Conservation (phyloP, 2,329 filamentous ascomycete genomes). For the Tolypocladium sp. region DNA sequence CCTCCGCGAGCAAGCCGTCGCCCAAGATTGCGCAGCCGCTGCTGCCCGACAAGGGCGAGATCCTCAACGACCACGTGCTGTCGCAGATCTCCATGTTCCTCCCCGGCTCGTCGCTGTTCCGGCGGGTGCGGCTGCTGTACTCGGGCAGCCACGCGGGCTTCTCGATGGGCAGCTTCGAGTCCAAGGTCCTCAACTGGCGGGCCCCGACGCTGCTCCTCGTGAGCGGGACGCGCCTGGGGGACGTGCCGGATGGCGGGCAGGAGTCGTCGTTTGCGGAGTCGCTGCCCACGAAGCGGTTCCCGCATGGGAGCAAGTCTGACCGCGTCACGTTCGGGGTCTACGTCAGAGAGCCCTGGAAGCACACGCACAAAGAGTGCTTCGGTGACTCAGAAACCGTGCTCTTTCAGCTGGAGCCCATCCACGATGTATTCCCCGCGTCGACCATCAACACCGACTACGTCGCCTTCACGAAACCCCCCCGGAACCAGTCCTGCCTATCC, state of each 20-base stretch:
- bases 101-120: constrained; percentile 54
- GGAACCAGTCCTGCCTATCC: constrained; percentile 50
- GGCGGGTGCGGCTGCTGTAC: constrained; percentile 57
- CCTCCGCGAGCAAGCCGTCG: background rate
- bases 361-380: constrained; percentile 59
- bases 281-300: constrained; percentile 53
- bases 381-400: constrained; percentile 53
- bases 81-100: constrained; percentile 69
- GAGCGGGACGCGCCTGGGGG: constrained; percentile 50
- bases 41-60: constrained; percentile 43
- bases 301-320: constrained; percentile 38
- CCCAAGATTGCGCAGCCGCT: constrained; percentile 35
- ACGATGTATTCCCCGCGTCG: constrained; percentile 63
- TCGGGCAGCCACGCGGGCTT: constrained; percentile 64
- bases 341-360: constrained; percentile 58
- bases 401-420: constrained; percentile 63
- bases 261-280: constrained; percentile 50
- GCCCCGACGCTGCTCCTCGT: constrained; percentile 66
- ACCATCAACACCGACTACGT: constrained; percentile 57
- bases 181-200: constrained; percentile 68
- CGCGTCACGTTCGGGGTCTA: constrained; percentile 60
- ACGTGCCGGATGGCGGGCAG: constrained; percentile 37
- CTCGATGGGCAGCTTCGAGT: constrained; percentile 68
- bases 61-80: constrained; percentile 54
- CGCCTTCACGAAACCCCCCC: constrained; percentile 56